A percentile compares a stretch with the other conserved stretches of the same genome.
Evolutionary conservation across 192 early-diverging fungal genomes (phyloP).

Genomic region (Entomortierella chlamydospora): DNA sequence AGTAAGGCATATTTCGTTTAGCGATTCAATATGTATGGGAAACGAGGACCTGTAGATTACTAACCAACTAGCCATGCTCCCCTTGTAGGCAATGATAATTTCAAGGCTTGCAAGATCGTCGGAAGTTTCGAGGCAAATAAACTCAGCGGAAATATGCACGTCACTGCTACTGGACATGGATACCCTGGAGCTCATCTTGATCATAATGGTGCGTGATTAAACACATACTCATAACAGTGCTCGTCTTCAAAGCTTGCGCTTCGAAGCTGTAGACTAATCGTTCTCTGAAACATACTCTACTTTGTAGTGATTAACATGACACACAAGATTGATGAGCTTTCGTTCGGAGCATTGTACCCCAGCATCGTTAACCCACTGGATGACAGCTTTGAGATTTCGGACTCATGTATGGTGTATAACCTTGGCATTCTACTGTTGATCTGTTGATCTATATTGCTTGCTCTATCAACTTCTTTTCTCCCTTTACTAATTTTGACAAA

Average conservation of each 20-base stretch:
- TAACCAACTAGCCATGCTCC: background rate
- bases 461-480: too few species aligned
- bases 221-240: background rate
- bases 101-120: slow-evolving; percentile 77
- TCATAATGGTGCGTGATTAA: slow-evolving; percentile 66
- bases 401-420: slow-evolving; percentile 65
- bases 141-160: slow-evolving; percentile 89
- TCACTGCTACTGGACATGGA: slow-evolving; percentile 92
- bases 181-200: slow-evolving; percentile 77
- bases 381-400: slow-evolving; percentile 75
- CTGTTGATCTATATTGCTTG: too few species aligned
- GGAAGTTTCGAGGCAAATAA: slow-evolving; percentile 84
- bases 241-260: background rate
- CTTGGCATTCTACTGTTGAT: too few species aligned
- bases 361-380: slow-evolving; percentile 90
- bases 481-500: too few species aligned
- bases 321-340: slow-evolving; percentile 91
- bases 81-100: slow-evolving; percentile 25
- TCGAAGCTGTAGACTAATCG: background rate
- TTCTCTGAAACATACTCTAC: background rate
- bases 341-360: slow-evolving; percentile 90
- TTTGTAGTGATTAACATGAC: slow-evolving; percentile 89
- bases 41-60: background rate
- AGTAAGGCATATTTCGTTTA: slow-evolving; percentile 8
- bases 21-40: too few species aligned